phyloP scores from a whole-genome alignment of 352 stramenopile species.

The Phytophthora cryptogea region DNA sequence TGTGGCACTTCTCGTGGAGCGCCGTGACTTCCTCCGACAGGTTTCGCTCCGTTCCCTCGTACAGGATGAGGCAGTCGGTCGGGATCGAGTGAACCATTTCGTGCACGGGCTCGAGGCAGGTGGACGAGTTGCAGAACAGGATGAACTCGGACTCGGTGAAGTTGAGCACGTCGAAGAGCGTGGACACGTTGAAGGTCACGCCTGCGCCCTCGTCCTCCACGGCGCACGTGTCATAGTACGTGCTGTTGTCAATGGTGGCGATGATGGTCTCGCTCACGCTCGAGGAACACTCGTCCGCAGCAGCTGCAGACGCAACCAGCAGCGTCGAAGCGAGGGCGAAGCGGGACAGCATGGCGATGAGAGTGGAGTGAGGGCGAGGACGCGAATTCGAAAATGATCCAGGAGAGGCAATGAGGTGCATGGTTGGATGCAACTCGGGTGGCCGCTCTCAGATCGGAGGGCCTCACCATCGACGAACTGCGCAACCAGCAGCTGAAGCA shows the following conservation, averaged over 20 bases:
- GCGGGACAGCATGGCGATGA: constrained; percentile 12
- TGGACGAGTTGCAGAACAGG: constrained; percentile 54
- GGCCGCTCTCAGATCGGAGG: constrained; percentile 18
- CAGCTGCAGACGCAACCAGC: constrained; percentile 18
- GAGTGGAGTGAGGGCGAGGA: constrained; percentile 12
- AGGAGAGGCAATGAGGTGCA: neutral
- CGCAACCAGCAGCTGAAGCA: neutral
- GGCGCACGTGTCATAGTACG: constrained; percentile 55
- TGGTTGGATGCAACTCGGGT: constrained; percentile 4
- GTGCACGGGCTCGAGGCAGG: constrained; percentile 58
- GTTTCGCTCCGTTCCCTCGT: constrained; percentile 46
- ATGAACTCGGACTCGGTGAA: constrained; percentile 50
- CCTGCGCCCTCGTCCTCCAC: constrained; percentile 40
- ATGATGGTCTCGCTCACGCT: constrained; percentile 40
- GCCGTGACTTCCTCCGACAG: constrained; percentile 42
- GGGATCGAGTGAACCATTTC: constrained; percentile 47
- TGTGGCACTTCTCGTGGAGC: constrained; percentile 55
- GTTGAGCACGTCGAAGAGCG: constrained; percentile 49
- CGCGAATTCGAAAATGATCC: constrained; percentile 20
- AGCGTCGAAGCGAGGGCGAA: constrained; percentile 27
- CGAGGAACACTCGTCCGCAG: constrained; percentile 36
- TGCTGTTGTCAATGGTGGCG: constrained; percentile 48
- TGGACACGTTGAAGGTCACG: constrained; percentile 53
- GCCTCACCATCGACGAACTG: no score
- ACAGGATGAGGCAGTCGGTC: constrained; percentile 47